Base-by-base conservation (phyloP, 1,284 basidiomycete genomes). In the Papiliotrema terrestris region DNA sequence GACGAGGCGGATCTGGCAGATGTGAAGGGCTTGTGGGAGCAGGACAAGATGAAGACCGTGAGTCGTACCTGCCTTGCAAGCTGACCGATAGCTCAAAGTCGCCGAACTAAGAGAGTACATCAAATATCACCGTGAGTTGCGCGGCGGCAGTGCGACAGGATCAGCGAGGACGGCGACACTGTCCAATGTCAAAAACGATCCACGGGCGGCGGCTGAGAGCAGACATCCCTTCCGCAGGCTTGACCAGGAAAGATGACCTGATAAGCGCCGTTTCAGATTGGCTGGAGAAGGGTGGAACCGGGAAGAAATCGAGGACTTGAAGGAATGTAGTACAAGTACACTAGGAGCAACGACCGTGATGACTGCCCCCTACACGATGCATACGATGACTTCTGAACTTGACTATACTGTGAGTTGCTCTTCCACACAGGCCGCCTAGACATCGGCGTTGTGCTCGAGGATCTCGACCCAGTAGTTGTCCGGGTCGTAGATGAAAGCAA, bases 401-500 rank as follows among this genome's bases (percentile, higher is more conserved):
- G 22, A 19, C 35, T 52, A 38, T 22, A 48, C 46, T 48, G 6
- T n/a, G n/a, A n/a, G 13, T 48, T 19, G 25, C 46, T 45, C 15
- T 22, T 32, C 32, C 17, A 48, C n/a, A 32, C 11, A 14, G 8
- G 17, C 20, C 32, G n/a, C 49, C 43, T 51, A 51, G 20, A 52
- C 51, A 39, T 57, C 39, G n/a, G 43, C 57, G 49, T 59, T 57
- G 55, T 63, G 61, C 32, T 71, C 67, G 41, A 81, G 68, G 62
- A 81, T 73, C 68, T 81, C 80, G 59, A 82, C 75, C 80, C 80
- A 82, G 72, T 82, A 82, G 56, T 86, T 86, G 78, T 91, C 89
- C 25, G 91, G 91, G 75, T 94, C 91, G 74, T 90, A 78, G 66
- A 92, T 86, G 74, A 96, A 95, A 2, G 92, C 92, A 39, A 63